A percentile compares a stretch with the other conserved stretches of the same genome.
Conservation (phyloP, 2,329 filamentous ascomycete species). For the Pyrenophora tritici-repentis region DNA sequence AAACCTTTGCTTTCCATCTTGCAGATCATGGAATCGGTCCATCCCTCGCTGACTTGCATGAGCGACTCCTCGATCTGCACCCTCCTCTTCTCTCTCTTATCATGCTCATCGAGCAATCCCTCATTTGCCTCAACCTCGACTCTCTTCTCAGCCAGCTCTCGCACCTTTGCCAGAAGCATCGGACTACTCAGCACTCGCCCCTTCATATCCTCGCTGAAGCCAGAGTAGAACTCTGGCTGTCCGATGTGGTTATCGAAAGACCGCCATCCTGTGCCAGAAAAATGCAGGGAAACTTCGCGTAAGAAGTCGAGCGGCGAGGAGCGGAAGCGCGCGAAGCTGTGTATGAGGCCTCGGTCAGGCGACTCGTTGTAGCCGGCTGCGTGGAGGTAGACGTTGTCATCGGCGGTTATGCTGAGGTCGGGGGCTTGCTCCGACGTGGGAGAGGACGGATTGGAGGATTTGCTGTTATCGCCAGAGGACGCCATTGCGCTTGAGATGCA, state of each 20-base stretch:
- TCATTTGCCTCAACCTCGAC: conserved; percentile 77
- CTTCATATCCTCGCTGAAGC: conserved; percentile 92
- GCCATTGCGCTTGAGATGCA: conserved; percentile 17
- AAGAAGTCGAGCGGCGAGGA: conserved; percentile 76
- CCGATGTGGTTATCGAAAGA: conserved; percentile 90
- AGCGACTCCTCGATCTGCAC: conserved; percentile 75
- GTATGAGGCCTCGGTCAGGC: conserved; percentile 72
- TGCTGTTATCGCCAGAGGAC: conserved; percentile 21
- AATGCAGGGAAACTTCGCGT: conserved; percentile 89
- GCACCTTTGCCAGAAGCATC: conserved; percentile 74
- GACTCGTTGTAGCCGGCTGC: conserved; percentile 49
- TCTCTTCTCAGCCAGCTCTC: conserved; percentile 74
- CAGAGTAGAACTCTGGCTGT: conserved; percentile 89
- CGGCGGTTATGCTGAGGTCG: conserved; percentile 54
- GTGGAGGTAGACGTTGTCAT: conserved; percentile 52
- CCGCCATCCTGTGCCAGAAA: conserved; percentile 93
- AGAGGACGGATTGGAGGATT: conserved; percentile 11
- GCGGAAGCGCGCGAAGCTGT: conserved; percentile 86
- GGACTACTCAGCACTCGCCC: conserved; percentile 73
- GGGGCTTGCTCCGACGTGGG: conserved; percentile 42
- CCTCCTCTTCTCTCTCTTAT: conserved; percentile 65
- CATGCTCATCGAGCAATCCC: conserved; percentile 63
- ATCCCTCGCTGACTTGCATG: conserved; percentile 78
- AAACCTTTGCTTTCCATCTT: conserved; percentile 97
- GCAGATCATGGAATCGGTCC: conserved; percentile 96